These are phyloP conservation scores for Nothomitra cinnamomea DNA, from an alignment of 2,329 filamentous ascomycete genomes.

Conservation along the genomic window DNA sequence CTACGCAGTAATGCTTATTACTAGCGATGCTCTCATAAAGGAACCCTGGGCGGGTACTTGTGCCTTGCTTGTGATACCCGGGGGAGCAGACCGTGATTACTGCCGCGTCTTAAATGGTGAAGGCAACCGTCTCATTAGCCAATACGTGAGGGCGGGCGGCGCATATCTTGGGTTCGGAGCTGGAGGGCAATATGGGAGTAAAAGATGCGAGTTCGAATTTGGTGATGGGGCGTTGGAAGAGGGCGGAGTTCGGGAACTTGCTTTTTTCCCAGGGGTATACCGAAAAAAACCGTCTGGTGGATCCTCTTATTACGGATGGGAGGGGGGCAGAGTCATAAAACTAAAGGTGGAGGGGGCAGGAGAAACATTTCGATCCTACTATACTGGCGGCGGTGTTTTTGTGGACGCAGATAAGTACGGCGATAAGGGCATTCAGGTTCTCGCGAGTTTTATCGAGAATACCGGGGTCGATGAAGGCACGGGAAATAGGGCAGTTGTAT, in stretches of 20 bases:
- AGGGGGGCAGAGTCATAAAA: constrained; percentile 55
- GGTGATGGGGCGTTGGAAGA: constrained; percentile 70
- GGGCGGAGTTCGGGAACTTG: constrained; percentile 66
- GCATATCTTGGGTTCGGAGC: constrained; percentile 84
- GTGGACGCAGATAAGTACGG: constrained; percentile 52
- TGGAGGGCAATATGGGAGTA: constrained; percentile 77
- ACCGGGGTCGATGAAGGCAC: constrained; percentile 61
- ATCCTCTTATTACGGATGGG: constrained; percentile 80
- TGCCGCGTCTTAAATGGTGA: constrained; percentile 73
- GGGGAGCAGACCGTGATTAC: constrained; percentile 86
- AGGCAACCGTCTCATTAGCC: constrained; percentile 68
- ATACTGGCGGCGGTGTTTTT: constrained; percentile 90
- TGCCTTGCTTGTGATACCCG: constrained; percentile 78
- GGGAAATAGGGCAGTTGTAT: constrained; percentile 62
- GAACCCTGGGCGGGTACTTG: constrained; percentile 85
- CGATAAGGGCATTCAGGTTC: constrained; percentile 53
- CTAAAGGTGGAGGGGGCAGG: constrained; percentile 45
- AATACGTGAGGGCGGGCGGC: constrained; percentile 75
- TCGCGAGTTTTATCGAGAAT: constrained; percentile 63
- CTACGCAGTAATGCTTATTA: constrained; percentile 82
- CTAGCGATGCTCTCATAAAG: constrained; percentile 60
- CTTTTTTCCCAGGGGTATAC: constrained; percentile 74
- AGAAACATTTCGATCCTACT: constrained; percentile 58
- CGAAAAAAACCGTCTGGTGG: constrained; percentile 75
- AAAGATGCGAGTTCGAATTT: constrained; percentile 79